A percentile compares a stretch with the other conserved stretches of the same genome.
Conservation (phyloP, 768 basidiomycete species). For the Amylocystis lapponica region DNA sequence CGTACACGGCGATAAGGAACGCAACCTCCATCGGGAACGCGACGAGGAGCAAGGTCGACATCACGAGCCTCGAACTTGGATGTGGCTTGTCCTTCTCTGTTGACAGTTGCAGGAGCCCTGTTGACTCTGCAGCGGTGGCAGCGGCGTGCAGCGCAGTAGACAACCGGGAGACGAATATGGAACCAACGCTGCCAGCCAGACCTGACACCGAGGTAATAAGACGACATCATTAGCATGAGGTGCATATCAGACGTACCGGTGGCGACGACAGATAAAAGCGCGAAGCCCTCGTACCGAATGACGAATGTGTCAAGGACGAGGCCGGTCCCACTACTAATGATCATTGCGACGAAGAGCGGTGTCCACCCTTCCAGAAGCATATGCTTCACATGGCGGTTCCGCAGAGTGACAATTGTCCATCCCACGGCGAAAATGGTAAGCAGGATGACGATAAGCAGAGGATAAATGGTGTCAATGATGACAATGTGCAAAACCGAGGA, state of each 20-base stretch:
- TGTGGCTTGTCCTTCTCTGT: slow-evolving; percentile 11
- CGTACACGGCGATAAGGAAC: slow-evolving; percentile 61
- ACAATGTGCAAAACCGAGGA: slow-evolving; percentile 69
- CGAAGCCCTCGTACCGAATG: slow-evolving; percentile 81
- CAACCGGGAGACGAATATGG: slow-evolving; percentile 85
- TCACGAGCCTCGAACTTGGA: slow-evolving; percentile 46
- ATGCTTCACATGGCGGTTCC: slow-evolving; percentile 63
- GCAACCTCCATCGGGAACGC: slow-evolving; percentile 76
- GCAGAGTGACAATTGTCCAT: slow-evolving; percentile 51
- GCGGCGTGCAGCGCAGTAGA: slow-evolving; percentile 83
- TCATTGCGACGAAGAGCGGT: slow-evolving; percentile 87
- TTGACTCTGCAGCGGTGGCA: slow-evolving; percentile 25
- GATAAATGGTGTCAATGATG: slow-evolving; percentile 58
- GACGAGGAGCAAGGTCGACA: slow-evolving; percentile 64
- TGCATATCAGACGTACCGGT: slow-evolving; percentile 48
- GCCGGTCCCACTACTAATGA: slow-evolving; percentile 82
- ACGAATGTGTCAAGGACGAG: slow-evolving; percentile 91
- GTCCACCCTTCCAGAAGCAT: slow-evolving; percentile 85
- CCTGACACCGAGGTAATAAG: slow-evolving; percentile 33
- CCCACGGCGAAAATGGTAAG: slow-evolving; percentile 40
- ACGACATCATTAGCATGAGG: neutral
- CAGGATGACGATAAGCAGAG: slow-evolving; percentile 47
- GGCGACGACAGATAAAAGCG: slow-evolving; percentile 80
- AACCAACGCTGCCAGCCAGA: slow-evolving; percentile 84
- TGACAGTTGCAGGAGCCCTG: slow-evolving; percentile 15